These are phyloP conservation scores for Colletotrichum higginsianum DNA, from an alignment of 2,329 filamentous ascomycete species.

Conservation along the genomic window DNA sequence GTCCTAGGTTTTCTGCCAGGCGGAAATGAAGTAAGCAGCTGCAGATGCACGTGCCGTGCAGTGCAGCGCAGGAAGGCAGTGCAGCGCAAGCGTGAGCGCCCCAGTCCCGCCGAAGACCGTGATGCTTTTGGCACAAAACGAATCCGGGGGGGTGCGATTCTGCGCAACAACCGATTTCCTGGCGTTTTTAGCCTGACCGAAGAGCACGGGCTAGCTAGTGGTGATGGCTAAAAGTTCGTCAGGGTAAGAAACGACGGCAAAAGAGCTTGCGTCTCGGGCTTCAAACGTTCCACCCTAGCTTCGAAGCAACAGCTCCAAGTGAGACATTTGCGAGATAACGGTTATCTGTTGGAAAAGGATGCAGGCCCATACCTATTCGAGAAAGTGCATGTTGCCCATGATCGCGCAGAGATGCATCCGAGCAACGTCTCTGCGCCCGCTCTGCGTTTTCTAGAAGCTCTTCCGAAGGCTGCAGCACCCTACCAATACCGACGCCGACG, in stretches of 20 bases:
- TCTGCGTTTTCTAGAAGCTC: conserved; percentile 34
- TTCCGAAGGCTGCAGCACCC: conserved; percentile 11
- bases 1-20: background rate
- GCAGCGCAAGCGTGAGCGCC: conserved; percentile 12
- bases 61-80: background rate
- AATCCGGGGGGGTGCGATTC: conserved; percentile 3
- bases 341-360: conserved; percentile 1
- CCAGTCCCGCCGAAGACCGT: conserved; percentile 1
- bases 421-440: conserved; percentile 16
- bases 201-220: background rate
- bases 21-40: conserved; percentile 9
- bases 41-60: conserved; percentile 18
- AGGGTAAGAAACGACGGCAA: background rate
- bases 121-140: background rate
- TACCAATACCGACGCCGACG: conserved; percentile 3
- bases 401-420: conserved; percentile 18
- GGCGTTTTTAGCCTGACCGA: background rate
- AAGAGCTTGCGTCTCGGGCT: background rate
- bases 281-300: conserved; percentile 6
- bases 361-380: conserved; percentile 21
- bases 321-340: conserved; percentile 11
- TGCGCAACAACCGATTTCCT: conserved; percentile 20
- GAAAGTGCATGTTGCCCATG: conserved; percentile 12
- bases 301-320: conserved; percentile 8
- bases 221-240: background rate